These are phyloP conservation scores for Lactarius vividus DNA, from an alignment of 768 basidiomycete species.

Conservation along the genomic window DNA sequence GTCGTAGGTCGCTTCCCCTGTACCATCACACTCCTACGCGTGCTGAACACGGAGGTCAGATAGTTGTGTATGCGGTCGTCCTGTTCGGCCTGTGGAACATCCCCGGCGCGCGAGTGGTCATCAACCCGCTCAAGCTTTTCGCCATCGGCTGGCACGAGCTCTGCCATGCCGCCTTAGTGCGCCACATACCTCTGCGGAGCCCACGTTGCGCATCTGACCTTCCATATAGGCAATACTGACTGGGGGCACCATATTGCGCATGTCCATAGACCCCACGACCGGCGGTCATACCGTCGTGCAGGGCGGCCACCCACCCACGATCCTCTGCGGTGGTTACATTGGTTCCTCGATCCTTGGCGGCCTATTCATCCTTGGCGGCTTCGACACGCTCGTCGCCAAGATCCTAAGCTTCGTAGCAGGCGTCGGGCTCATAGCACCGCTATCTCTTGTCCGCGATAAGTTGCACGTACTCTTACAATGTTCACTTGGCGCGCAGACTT, in stretches of 20 bases:
- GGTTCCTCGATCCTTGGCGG: conserved; percentile 82
- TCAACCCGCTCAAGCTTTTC: conserved; percentile 82
- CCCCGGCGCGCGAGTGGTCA: conserved; percentile 71
- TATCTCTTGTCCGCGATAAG: conserved; percentile 86
- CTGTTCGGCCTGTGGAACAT: conserved; percentile 89
- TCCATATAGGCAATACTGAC: conserved; percentile 64
- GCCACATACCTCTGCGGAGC: conserved; percentile 32
- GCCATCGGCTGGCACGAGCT: conserved; percentile 89
- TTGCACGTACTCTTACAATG: conserved; percentile 50
- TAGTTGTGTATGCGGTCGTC: conserved; percentile 80
- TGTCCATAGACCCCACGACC: conserved; percentile 81
- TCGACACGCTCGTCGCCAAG: conserved; percentile 88
- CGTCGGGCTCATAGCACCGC: conserved; percentile 80
- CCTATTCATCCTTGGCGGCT: conserved; percentile 78
- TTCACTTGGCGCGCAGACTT: background rate
- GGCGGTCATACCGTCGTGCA: conserved; percentile 77
- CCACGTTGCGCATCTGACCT: background rate
- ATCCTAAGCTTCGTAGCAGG: conserved; percentile 89
- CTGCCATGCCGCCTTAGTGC: conserved; percentile 74
- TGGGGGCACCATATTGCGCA: conserved; percentile 72
- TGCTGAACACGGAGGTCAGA: conserved; percentile 41
- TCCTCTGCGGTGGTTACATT: conserved; percentile 76
- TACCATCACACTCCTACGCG: conserved; percentile 1
- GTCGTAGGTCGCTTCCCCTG: conserved; percentile 48
- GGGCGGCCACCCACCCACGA: conserved; percentile 69